Conservation (phyloP, 2,329 filamentous ascomycete species). For the Diaporthe batatas region DNA sequence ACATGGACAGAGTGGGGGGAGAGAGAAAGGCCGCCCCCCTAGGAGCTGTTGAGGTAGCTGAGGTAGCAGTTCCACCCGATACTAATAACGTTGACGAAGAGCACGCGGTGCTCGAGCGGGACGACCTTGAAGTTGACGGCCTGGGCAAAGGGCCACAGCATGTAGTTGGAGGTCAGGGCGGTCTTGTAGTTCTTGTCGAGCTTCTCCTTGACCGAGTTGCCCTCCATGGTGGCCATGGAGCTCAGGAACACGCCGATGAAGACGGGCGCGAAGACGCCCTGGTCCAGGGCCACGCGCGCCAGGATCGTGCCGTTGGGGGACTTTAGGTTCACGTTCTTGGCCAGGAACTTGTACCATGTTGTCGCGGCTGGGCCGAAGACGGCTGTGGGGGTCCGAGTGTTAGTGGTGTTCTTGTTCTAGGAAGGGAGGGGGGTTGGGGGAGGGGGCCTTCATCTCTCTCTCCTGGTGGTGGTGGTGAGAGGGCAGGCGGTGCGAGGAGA, state of each 20-base stretch:
- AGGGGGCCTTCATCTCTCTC: neutral
- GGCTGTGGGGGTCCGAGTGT: constrained; percentile 60
- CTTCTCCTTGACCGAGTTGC: constrained; percentile 72
- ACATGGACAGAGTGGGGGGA: neutral
- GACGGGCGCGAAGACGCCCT: constrained; percentile 85
- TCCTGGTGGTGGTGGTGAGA: neutral
- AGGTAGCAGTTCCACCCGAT: constrained; percentile 76
- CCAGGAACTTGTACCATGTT: constrained; percentile 87
- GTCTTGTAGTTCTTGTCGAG: constrained; percentile 77
- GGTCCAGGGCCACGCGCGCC: constrained; percentile 84
- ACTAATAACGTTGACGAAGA: constrained; percentile 87
- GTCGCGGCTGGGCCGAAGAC: constrained; percentile 91
- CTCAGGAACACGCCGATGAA: constrained; percentile 86
- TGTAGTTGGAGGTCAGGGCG: constrained; percentile 85
- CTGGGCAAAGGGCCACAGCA: constrained; percentile 90
- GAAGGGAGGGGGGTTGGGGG: no score
- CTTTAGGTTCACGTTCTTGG: constrained; percentile 74
- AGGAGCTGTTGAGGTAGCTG: constrained; percentile 70
- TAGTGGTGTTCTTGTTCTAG: neutral
- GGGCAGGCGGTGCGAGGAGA: no score
- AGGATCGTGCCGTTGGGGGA: constrained; percentile 78
- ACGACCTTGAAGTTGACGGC: constrained; percentile 89
- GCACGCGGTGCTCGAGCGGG: constrained; percentile 83
- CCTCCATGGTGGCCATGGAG: constrained; percentile 88
- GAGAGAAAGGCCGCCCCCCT: neutral